phyloP scores from a whole-genome alignment of 305 asterid genomes.

The Fraxinus xanthoxyloides region DNA sequence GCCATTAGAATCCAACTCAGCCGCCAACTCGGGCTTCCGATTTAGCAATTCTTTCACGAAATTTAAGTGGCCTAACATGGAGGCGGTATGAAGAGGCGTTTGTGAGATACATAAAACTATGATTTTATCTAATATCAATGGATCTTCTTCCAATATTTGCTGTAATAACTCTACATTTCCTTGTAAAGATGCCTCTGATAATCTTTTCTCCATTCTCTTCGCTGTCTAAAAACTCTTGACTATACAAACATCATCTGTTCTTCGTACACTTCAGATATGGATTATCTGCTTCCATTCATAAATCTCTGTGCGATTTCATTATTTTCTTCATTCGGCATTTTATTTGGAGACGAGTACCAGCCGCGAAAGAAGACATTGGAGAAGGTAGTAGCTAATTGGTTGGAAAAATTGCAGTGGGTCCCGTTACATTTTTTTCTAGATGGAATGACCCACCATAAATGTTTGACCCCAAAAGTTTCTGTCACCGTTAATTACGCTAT shows the following conservation, averaged over 20 bases:
- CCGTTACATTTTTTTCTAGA: neutral
- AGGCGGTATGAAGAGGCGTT: conserved; percentile 34
- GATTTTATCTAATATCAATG: conserved; percentile 28
- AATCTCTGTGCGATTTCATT: neutral
- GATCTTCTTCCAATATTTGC: conserved; percentile 30
- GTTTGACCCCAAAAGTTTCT: neutral
- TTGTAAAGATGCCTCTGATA: conserved; percentile 38
- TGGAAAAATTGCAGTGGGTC: neutral
- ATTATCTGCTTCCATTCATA: neutral
- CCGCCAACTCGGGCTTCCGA: conserved; percentile 33
- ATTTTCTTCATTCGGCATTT: neutral
- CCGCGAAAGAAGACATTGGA: neutral
- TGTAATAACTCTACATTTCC: conserved; percentile 27
- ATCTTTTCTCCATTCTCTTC: conserved; percentile 31
- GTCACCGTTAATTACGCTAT: neutral
- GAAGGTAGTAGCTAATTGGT: neutral
- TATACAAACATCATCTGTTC: neutral
- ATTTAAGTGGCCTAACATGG: conserved; percentile 27
- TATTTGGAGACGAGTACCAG: neutral
- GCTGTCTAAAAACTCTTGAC: neutral
- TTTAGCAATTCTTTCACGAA: conserved; percentile 16
- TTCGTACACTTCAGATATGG: neutral
- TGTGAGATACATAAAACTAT: conserved; percentile 32
- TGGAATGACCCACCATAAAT: neutral
- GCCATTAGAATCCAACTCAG: conserved; percentile 41